Evolutionary conservation across 768 basidiomycete genomes (phyloP), one percentile per base, ranked within the genome.

Genomic region (Pleurotus sapidus): DNA sequence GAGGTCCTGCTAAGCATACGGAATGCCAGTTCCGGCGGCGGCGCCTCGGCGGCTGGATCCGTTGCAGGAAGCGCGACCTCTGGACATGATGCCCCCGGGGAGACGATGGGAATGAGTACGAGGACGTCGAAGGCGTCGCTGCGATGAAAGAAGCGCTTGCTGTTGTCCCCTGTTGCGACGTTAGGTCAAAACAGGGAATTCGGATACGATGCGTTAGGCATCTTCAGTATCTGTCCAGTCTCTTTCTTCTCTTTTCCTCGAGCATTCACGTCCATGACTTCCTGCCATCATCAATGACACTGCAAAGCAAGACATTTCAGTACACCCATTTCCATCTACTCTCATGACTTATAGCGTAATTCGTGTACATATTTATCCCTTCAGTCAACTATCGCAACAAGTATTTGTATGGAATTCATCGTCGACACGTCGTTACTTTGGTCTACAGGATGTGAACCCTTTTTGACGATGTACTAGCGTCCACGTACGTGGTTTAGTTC

Each of bases 1-100:
- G 93, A 95, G 68, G 89, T 95, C 34, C 77, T 95, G 48, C 69
- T 79, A 55, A 87, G 84, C 59, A 92, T 92, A 61, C 75, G 77
- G 55, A 82, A 79, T 51, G 87, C 85, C 45, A 86, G 81, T 63
- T 77, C 71, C 2, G 70, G 70, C 24, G 74, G 70, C 20, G 61
- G 62, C 8, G 61, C 65, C 11, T 65, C 60, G 11, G 63, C 57
- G 14, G 59, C 68, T 3, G 57, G 57, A n/a, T 18, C 43, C 56
- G 62, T 46, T 38, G 40, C 57, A 23, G 60, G 55, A 40, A 20
- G 51, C 37, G 23, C 37, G 17, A 40, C 34, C 7, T 38, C 48
- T 4, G 63, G 56, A 20, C 49, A 54, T 30, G 50, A 58, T 37
- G 59, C 60, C 42, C 53, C 58, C 34, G 30, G 54, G 30, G 61